Evolutionary conservation across 2,329 filamentous ascomycete species (phyloP).

Genomic region (Metarhizium humberi): DNA sequence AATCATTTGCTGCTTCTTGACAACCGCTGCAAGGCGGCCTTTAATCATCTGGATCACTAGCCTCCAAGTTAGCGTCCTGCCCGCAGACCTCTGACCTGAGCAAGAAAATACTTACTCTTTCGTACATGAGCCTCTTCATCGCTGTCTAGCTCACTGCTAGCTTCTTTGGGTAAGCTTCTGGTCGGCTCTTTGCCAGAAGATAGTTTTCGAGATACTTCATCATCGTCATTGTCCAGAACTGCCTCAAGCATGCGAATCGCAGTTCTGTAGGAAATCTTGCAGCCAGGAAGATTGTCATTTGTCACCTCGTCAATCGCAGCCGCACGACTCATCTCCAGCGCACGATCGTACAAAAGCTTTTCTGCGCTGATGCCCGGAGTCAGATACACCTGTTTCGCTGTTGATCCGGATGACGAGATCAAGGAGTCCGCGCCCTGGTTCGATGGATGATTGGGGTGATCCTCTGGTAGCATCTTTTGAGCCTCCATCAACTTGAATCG

Average conservation of each 20-base stretch:
- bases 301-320: constrained; percentile 95
- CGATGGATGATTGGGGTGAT: constrained; percentile 77
- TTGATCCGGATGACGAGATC: constrained; percentile 49
- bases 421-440: constrained; percentile 58
- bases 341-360: constrained; percentile 96
- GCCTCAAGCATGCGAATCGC: constrained; percentile 93
- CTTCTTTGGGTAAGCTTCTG: constrained; percentile 24
- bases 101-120: constrained; percentile 47
- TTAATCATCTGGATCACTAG: constrained; percentile 56
- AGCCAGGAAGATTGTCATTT: constrained; percentile 76
- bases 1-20: constrained; percentile 53
- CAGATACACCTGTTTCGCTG: constrained; percentile 70
- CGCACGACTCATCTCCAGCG: constrained; percentile 89
- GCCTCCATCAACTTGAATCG: constrained; percentile 78
- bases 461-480: constrained; percentile 71
- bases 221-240: constrained; percentile 76
- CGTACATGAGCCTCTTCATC: constrained; percentile 66
- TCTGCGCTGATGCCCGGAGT: constrained; percentile 88
- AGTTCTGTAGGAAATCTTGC: constrained; percentile 87
- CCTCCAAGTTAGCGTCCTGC: constrained; percentile 13
- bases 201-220: constrained; percentile 26
- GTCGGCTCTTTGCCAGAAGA: constrained; percentile 30
- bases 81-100: too few relatives aligned
- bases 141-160: constrained; percentile 43
- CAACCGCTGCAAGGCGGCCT: constrained; percentile 43